Base-by-base conservation (phyloP, 225 moss, liverwort and hornwort species). In the Physcomitrellopsis africana region DNA sequence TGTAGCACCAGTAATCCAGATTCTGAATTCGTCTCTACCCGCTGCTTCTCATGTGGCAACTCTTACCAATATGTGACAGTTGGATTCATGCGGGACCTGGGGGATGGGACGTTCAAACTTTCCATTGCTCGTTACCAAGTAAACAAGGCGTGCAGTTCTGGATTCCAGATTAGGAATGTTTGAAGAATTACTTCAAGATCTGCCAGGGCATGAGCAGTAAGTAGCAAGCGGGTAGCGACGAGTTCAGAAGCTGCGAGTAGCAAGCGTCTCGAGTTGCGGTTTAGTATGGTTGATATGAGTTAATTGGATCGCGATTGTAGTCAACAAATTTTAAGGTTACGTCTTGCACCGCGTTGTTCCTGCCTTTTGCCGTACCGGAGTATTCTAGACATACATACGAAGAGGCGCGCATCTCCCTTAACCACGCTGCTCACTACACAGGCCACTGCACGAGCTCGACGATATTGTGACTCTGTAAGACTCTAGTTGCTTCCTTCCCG, bases 11-110 rank as follows among this genome's bases (percentile, higher is more conserved):
- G 24, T 24, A 24, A 24, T 24, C 1, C 24, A 24, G 24, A 19
- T 13, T 24, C 10, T 1, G 54, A 12, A 55, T 7, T 63, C 26
- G 13, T 57, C 23, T 47, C 22, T 16, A 13, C 23, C 20, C 41
- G 62, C 37, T 72, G 51, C 65, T 46, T 43, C 56, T 65, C 55
- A 49, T 49, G 74, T 74, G 55, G 55, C 22, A 74, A 65, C 3
- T 55, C n/a, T 18, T 41, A 24, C 54, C 51, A 42, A 73, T 23
- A 32, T 42, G 19, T 63, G 56, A 57, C 16, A 44, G 24, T 24
- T 27, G 60, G 72, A 57, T 58, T 24, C 26, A 11, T 15, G 12
- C 13, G 15, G 12, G 15, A 15, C 49, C 15, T 37, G 32, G 32
- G 24, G 32, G 32, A 37, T 37, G 7, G 32, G 7, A 37, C 7